Conservation (phyloP, 179 eudicot species). For the Camellia oleifera region DNA sequence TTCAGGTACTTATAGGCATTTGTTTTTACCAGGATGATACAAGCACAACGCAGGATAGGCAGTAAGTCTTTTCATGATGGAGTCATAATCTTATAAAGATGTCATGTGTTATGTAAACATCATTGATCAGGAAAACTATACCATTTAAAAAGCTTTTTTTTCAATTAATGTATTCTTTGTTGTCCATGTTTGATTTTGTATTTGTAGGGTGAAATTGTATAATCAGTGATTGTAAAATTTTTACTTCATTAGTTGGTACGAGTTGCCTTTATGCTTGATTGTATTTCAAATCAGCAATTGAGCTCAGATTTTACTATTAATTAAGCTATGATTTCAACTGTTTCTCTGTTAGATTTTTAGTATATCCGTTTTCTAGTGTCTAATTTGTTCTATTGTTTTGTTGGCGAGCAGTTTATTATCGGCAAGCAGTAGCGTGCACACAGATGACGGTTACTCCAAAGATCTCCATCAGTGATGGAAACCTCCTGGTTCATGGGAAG, state of each 20-base stretch:
- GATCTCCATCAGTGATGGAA: conserved; percentile 60
- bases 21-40: neutral
- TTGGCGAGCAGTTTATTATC: conserved; percentile 21
- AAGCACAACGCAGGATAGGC: conserved; percentile 1
- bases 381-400: neutral
- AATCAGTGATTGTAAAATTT: too few species aligned
- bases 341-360: neutral
- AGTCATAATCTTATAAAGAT: neutral
- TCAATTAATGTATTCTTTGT: neutral
- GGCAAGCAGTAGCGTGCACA: conserved; percentile 16
- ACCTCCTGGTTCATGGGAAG: conserved; percentile 83
- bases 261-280: neutral
- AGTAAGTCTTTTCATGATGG: neutral
- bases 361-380: neutral
- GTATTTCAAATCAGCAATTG: neutral
- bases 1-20: neutral
- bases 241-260: too few species aligned
- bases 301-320: too few species aligned
- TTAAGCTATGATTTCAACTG: neutral
- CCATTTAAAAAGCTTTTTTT: neutral
- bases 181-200: neutral
- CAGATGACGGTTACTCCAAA: conserved; percentile 79
- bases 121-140: neutral
- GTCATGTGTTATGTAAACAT: too few species aligned
- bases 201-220: neutral